Base-by-base conservation (phyloP, 768 basidiomycete species). In the Boletus insuetus region DNA sequence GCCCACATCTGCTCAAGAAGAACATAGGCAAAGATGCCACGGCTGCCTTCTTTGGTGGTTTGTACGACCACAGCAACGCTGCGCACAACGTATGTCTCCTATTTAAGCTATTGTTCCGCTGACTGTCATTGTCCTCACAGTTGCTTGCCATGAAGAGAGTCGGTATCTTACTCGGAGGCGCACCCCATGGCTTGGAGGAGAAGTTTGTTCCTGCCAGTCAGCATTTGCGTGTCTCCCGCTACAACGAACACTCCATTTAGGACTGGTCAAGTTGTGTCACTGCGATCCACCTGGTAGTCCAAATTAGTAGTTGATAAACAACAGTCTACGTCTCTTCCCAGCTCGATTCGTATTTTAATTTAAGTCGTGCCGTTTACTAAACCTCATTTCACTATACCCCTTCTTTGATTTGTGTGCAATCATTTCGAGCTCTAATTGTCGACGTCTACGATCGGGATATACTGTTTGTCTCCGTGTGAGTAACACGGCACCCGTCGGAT, bases 11-110 rank as follows among this genome's bases (percentile, higher is more conserved):
- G 16, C 74, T 96, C 53, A 79, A 84, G 66, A 87, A 89, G 73
- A 83, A 86, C 70, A 87, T 94, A 61, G 93, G 92, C 49, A 90
- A 86, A 70, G 93, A 96, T 63, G 91, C 89, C 8, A 91, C 91
- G 9, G 87, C 89, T 0, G 91, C 91, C 3, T 96, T 94, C 82
- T 93, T 94, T 66, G 93, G 93, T 55, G 89, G 88, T 60, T 83
- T 92, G 4, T 90, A 90, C 65, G 88, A 88, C 59, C 89, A 91
- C 67, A 85, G 86, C 13, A 91, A 89, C 64, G 86, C 87, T 38
- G 87, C 90, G 6, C 88, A 91, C 71, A 91, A 91, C 68, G 83
- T 85, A 65, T 29, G 84, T 75, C 24, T 73, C 31, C 17, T 3
- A 14, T 41, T 41, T 6, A 3, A 16, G n/a, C 2, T n/a, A 9